Evolutionary conservation across 768 basidiomycete species (phyloP), one percentile per base, ranked within the genome.

Genomic region (Coprinopsis marcescibilis): DNA sequence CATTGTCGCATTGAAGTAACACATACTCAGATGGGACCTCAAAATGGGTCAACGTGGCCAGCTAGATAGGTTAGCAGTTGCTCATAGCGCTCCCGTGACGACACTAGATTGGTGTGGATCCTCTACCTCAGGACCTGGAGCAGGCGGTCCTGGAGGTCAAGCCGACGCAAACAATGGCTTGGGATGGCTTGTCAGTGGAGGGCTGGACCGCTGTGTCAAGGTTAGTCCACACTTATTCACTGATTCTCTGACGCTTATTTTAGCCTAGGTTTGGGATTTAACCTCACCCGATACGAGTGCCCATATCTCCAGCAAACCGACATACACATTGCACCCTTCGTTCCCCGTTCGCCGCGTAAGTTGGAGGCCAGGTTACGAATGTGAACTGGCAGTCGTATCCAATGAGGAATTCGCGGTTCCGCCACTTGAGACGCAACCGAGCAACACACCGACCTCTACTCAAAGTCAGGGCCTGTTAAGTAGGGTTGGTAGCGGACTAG

Each of bases 141-240:
- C 43, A 47, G 51, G 20, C 24, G 48, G 33, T 7, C 32, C 33
- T 14, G 45, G 44, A 5, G 52, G 52, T 24, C 53, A 45, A 11
- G 67, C 71, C 26, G 45, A 55, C 29, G 48, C 59, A 2, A 60
- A 62, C 4, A 65, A 54, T 17, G 69, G 72, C 4, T 61, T 73
- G 21, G 85, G 86, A 1, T 92, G 88, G 87, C 72, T 92, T 17
- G 82, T 80, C 4, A 89, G 85, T 44, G 86, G 82, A 11, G 85
- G 88, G 0, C 65, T 91, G 24, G 89, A 92, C 63, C 78, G 81
- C 27, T 81, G 75, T 23, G 87, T 90, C 41, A 89, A 90, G 69
- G 86, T 81, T 37, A 27, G 24, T 43, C 21, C 29, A 20, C 42
- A 8, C 13, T 23, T 7, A 50, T 50, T 27, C 45, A 32, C 13